phyloP scores from a whole-genome alignment of 2,329 filamentous ascomycete genomes.

The Tetracladium maxilliforme region DNA sequence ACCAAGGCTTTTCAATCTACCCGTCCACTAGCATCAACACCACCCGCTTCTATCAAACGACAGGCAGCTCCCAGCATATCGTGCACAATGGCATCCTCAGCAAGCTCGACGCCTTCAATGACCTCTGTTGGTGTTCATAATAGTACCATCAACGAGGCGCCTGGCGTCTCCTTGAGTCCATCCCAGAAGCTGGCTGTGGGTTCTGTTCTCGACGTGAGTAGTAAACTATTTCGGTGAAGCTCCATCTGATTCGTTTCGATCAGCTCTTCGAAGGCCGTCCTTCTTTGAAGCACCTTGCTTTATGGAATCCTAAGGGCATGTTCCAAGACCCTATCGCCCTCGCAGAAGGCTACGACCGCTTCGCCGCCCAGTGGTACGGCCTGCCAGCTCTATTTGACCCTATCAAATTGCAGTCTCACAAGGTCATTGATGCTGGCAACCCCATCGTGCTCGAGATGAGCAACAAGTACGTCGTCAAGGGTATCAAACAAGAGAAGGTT shows the following conservation, averaged over 20 bases:
- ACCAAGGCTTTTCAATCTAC: too few species aligned
- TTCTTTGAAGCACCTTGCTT: conserved; percentile 38
- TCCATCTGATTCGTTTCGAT: background rate
- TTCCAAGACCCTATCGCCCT: conserved; percentile 45
- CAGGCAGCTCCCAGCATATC: too few species aligned
- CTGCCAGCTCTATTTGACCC: conserved; percentile 40
- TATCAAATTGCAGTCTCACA: conserved; percentile 37
- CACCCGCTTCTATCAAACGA: too few species aligned
- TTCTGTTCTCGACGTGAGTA: conserved; percentile 37
- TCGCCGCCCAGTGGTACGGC: conserved; percentile 37
- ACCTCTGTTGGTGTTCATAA: conserved; percentile 34
- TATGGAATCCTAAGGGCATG: conserved; percentile 25
- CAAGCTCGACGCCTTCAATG: too few species aligned
- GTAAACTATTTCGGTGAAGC: conserved; percentile 1
- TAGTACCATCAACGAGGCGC: conserved; percentile 33
- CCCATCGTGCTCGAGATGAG: conserved; percentile 42
- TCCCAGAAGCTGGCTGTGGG: conserved; percentile 39
- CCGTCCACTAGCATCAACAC: too few species aligned
- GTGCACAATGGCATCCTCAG: too few species aligned
- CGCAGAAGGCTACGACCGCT: conserved; percentile 36
- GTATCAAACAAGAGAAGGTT: conserved; percentile 31
- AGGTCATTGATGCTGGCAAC: conserved; percentile 38
- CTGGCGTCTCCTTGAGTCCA: conserved; percentile 31
- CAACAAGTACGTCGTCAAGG: conserved; percentile 36
- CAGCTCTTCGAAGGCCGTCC: conserved; percentile 45